Base-by-base conservation (phyloP, 148 eudicot species). In the Salicornia ramosissima region DNA sequence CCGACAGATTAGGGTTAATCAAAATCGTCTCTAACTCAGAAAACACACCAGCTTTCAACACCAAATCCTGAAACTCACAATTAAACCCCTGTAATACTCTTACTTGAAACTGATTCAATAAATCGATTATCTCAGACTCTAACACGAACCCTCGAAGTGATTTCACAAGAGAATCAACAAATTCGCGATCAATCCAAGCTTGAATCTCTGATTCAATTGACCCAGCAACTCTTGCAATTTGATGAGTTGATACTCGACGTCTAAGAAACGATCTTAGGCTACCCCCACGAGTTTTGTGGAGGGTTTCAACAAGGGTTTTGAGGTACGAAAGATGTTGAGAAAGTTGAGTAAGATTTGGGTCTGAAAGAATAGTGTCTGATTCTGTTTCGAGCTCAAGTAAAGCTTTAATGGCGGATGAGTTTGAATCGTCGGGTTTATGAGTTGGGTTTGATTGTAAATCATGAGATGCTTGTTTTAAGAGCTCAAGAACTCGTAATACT, bases 101-200 rank as follows among this genome's bases (percentile, higher is more conserved):
- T 34, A 64, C 53, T 7, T 46, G 76, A 54, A 89, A 79, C 42
- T 61, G 82, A 16, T 55, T 67, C 46, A 92, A 30, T 5, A 74
- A 28, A 16, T 49, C 55, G 4, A 73, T 67, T 52, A 87, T 43
- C 4, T 72, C 70, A 10, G 70, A 47, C 25, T 69, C 61, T 2
- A n/a, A n/a, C 10, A 45, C 24, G 29, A 79, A 58, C 11, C 69
- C 68, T 4, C 80, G 76, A 6, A 84, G 47, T 5, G 80, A 51
- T 29, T 57, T 77, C 2, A 78, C 74, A 22, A 92, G 83, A 14
- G 58, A 78, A 24, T 85, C 84, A 19, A 90, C 43, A 49, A 66
- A 72, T 64, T 88, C 91, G 14, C 93, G 93, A 68, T 92, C 96
- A 25, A 92, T 92, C 93, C 96, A 89, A 15, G 91, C 86, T 58